Evolutionary conservation across 176 grass and related monocot genomes (phyloP), one percentile per base, ranked within the genome.

Genomic region (Eleusine coracana): DNA sequence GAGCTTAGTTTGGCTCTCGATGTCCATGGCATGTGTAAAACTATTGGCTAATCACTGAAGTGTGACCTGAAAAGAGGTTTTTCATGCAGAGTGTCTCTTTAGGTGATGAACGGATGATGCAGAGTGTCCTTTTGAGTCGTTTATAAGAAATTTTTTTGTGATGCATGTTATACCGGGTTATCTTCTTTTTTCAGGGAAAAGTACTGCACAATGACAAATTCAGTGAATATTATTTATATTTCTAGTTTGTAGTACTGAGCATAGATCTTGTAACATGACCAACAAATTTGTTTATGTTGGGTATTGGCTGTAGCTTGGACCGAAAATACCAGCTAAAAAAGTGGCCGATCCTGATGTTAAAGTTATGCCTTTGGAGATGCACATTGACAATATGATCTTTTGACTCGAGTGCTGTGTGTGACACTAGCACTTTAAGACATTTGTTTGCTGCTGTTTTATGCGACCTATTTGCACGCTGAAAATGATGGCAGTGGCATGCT

Each of bases 31-130:
- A 39, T 85, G 51, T 85, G 82, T 85, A 81, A 55, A 81, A 76
- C 52, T 76, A 89, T 65, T 71, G 87, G 36, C 71, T 81, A 77
- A 77, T 71, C 45, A 65, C 9, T 56, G 71, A 44, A 84, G n/a
- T 55, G 5, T 56, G 39, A 56, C 42, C 45, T 81, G 82, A 42
- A 70, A 89, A 55, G 46, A 15, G 48, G 39, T 21, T 27, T 41
- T 70, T 56, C 44, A 6, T 77, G 77, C 66, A 76, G 71, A 85
- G 46, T 71, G 45, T 70, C 66, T 38, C 51, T 54, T 54, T 54
- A 58, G 54, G 54, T 58, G 20, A 7, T 34, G 31, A 34, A 34
- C 31, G 31, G 31, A 34, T 58, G 18, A 8, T 58, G 5, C 51
- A 18, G n/a, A 54, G 15, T 54, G 5, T 77, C 25, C 34, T 34